Percentiles rank a stretch among this genome's conserved stretches.
Evolutionary conservation across 345 rosid species (phyloP).

Genomic region (Clausena lansium): DNA sequence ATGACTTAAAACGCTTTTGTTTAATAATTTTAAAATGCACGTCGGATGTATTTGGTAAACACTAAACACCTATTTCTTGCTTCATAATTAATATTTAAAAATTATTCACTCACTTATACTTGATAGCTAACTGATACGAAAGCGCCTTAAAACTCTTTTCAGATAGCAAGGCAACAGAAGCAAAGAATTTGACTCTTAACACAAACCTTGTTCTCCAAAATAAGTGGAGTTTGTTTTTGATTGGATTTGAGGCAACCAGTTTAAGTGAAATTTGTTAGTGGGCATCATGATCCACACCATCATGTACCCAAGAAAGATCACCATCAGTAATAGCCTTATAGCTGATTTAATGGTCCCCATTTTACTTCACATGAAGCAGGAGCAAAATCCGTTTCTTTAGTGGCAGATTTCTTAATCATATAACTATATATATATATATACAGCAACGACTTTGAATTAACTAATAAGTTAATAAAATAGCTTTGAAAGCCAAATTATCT

Average conservation of each 20-base stretch:
- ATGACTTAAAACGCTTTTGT: no score
- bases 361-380: neutral
- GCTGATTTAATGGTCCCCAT: conserved; percentile 16
- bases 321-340: conserved; percentile 15
- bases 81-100: no score
- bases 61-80: fast-evolving
- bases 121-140: no score
- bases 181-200: neutral
- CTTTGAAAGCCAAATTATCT: conserved; percentile 10
- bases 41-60: no score
- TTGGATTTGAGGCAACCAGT: conserved; percentile 34
- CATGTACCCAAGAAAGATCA: conserved; percentile 35
- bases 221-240: conserved; percentile 25
- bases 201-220: conserved; percentile 39
- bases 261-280: conserved; percentile 27
- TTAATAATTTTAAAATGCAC: no score
- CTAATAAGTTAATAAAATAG: neutral
- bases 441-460: neutral
- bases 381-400: neutral
- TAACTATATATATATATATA: no score
- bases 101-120: no score
- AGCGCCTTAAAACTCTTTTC: no score
- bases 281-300: conserved; percentile 40
- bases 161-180: neutral
- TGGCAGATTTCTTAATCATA: neutral